Conservation (phyloP, 345 rosid genomes). For the Hibiscus trionum region DNA sequence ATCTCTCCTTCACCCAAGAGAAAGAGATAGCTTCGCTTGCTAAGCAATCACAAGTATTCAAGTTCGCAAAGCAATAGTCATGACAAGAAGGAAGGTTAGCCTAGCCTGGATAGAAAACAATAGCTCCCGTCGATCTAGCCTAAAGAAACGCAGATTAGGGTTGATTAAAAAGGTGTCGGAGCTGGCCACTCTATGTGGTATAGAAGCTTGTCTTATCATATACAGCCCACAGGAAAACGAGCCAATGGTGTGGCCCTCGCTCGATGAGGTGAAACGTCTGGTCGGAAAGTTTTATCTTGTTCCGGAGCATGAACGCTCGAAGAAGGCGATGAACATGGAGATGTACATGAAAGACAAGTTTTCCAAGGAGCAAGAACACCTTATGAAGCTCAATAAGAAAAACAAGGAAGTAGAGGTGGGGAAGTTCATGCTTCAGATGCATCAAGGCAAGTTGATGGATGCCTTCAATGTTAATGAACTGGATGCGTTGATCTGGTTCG, state of each 20-base stretch:
- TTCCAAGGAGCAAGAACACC: constrained; percentile 15
- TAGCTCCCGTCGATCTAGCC: constrained; percentile 33
- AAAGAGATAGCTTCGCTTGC: not conserved
- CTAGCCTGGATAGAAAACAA: constrained; percentile 33
- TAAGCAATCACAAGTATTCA: no score
- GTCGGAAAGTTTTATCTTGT: constrained; percentile 14
- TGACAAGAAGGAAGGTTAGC: constrained; percentile 46
- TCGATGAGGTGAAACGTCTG: not conserved
- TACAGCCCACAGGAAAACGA: constrained; percentile 31
- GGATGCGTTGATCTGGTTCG: constrained; percentile 12
- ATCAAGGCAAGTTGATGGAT: constrained; percentile 3
- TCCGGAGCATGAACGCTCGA: constrained; percentile 21
- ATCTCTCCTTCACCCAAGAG: no score
- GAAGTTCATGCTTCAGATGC: constrained; percentile 17
- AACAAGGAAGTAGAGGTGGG: constrained; percentile 16
- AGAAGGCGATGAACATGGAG: constrained; percentile 32
- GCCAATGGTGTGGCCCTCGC: constrained; percentile 36
- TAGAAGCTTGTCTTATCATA: constrained; percentile 25
- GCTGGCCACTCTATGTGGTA: constrained; percentile 31
- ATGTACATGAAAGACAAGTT: constrained; percentile 23
- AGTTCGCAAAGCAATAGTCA: not conserved
- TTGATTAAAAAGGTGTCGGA: constrained; percentile 44
- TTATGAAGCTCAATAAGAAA: constrained; percentile 9
- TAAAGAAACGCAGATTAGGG: constrained; percentile 36
- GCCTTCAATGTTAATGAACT: constrained; percentile 6